Evolutionary conservation across 169 alveolate genomes (phyloP).

Genomic region (Cryptosporidium sp.): DNA sequence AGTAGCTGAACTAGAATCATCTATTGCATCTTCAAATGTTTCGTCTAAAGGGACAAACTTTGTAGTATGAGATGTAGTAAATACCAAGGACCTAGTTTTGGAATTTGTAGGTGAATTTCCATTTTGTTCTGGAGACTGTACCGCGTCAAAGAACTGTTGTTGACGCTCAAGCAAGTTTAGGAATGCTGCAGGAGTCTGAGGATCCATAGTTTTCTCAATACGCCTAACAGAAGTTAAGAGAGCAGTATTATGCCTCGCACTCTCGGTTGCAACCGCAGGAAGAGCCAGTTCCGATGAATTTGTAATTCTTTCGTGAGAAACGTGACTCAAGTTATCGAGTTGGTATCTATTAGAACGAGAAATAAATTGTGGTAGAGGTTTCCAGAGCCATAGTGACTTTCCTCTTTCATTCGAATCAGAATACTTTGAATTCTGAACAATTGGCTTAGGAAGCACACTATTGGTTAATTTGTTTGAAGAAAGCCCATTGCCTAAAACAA

Average conservation of each 20-base stretch:
- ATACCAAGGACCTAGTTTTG: conserved; percentile 31
- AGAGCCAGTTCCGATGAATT: conserved; percentile 43
- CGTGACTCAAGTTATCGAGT: conserved; percentile 8
- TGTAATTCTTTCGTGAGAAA: not conserved
- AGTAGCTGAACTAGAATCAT: conserved; percentile 50
- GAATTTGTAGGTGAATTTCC: conserved; percentile 36
- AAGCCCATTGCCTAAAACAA: not conserved
- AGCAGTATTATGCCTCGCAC: conserved; percentile 58
- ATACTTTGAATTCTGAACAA: not conserved
- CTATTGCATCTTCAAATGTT: conserved; percentile 68
- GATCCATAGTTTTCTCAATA: conserved; percentile 36
- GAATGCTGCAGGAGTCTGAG: conserved; percentile 73
- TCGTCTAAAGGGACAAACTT: conserved; percentile 49
- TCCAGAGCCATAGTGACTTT: conserved; percentile 72
- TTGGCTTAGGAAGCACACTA: conserved; percentile 1
- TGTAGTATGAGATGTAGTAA: conserved; percentile 42
- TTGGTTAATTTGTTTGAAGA: conserved; percentile 13
- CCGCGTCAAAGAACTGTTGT: conserved; percentile 69
- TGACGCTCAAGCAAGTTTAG: conserved; percentile 58
- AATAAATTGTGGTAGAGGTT: conserved; percentile 66
- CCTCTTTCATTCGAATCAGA: conserved; percentile 61
- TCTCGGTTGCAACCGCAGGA: conserved; percentile 72
- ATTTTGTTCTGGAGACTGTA: conserved; percentile 59
- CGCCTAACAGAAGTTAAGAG: conserved; percentile 58
- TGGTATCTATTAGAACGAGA: conserved; percentile 49